Base-by-base conservation (phyloP, 2,329 filamentous ascomycete genomes). In the Pseudocercospora musae region DNA sequence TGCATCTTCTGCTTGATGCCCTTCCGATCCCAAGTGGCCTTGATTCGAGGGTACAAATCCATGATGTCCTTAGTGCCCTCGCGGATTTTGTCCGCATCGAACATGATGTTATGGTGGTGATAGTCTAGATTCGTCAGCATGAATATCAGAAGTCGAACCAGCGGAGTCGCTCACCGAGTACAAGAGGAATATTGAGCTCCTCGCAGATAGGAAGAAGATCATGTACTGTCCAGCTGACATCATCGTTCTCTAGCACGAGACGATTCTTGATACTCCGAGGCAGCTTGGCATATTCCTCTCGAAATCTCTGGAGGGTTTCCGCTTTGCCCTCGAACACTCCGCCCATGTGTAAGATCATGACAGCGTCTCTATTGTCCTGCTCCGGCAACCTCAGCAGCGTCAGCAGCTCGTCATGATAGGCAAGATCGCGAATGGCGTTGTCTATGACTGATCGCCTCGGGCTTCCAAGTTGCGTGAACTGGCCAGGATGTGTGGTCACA, bases 301-400 rank as follows among this genome's bases (percentile, higher is more conserved):
- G 84, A 75, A 96, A 96, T 1, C 93, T 85, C 60, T 89, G 83
- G 4, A 96, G 78, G 0, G 92, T 93, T 0, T 89, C 90, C 9
- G 76, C 80, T 75, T 96, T 98, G 74, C 96, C 91, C 5, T 93
- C 93, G 72, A 94, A 97, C 0, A 89, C 85, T 8, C 94, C 94
- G 15, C 94, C 94, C 85, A 98, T 91, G 73, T 98, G 94, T 8
- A 98, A 72, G 60, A 98, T 92, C 90, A 97, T 96, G 59, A 98
- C 88, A 1, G 94, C 94, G 73, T 97, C 92, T 29, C 87, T 87
- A 69, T 98, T 81, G 67, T 87, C 83, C 74, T 96, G 92, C 18
- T 87, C 84, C 0, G 92, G 91, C 0, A 98, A 80, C 58, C 86
- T 87, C 7, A 97, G 81, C 0, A 96, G 82, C 3, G 85, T 84